These are phyloP conservation scores for Trichoderma sp. DNA, from an alignment of 2,329 filamentous ascomycete species.

Conservation along the genomic window DNA sequence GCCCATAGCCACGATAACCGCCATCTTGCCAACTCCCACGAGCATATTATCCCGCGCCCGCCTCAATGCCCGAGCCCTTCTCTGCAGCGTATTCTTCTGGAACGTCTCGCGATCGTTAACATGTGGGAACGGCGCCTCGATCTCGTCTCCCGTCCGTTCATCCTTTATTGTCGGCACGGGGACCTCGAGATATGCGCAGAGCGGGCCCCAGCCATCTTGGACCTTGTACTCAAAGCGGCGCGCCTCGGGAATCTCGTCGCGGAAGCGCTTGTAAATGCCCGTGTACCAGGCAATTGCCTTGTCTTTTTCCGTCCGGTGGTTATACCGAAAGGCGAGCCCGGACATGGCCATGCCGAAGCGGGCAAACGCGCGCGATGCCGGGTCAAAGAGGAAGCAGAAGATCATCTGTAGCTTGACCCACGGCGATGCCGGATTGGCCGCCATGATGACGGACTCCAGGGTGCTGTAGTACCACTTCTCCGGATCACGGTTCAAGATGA, in stretches of 20 bases:
- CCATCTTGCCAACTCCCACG: slow-evolving; percentile 25
- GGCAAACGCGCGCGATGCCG: slow-evolving; percentile 25
- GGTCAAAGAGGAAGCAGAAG: slow-evolving; percentile 32
- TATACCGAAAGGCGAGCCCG: slow-evolving; percentile 27
- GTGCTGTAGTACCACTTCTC: slow-evolving; percentile 38
- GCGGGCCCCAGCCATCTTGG: slow-evolving; percentile 40
- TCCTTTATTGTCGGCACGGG: slow-evolving; percentile 35
- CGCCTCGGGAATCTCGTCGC: slow-evolving; percentile 33
- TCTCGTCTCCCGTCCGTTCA: slow-evolving; percentile 30
- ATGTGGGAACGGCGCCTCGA: slow-evolving; percentile 33
- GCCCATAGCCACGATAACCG: slow-evolving; percentile 21
- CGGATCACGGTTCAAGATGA: slow-evolving; percentile 40
- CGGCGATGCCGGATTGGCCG: neutral
- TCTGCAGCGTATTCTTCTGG: slow-evolving; percentile 13
- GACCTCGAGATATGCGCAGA: slow-evolving; percentile 40
- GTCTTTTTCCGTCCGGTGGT: slow-evolving; percentile 35
- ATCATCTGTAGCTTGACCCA: slow-evolving; percentile 17
- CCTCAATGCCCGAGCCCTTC: slow-evolving; percentile 18
- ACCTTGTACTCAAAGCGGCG: slow-evolving; percentile 39
- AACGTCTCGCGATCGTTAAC: slow-evolving; percentile 33
- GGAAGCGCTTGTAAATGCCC: slow-evolving; percentile 37
- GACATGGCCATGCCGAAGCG: slow-evolving; percentile 30
- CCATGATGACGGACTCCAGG: slow-evolving; percentile 26
- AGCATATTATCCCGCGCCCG: slow-evolving; percentile 30
- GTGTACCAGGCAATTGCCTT: slow-evolving; percentile 39